These are phyloP conservation scores for Fusarium sp. DNA, from an alignment of 2,329 filamentous ascomycete species.

Conservation along the genomic window DNA sequence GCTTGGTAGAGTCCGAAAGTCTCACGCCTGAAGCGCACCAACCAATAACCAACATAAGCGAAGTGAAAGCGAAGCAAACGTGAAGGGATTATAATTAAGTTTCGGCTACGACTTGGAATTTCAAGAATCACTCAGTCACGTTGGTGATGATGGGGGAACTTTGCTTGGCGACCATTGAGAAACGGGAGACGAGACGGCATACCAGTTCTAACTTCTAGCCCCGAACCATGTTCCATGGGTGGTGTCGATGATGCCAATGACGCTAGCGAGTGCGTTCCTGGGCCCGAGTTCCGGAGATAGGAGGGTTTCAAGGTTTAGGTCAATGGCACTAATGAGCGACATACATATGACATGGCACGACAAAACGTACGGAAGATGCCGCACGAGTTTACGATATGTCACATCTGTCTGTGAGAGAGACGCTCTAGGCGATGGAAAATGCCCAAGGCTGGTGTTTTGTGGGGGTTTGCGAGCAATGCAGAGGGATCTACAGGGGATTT, in stretches of 20 bases:
- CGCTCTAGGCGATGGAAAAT: constrained; percentile 22
- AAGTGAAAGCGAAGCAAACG: not conserved
- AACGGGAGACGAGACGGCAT: not conserved
- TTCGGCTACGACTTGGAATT: not conserved
- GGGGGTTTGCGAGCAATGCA: not conserved
- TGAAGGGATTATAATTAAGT: not conserved
- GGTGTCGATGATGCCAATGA: not conserved
- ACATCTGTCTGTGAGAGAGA: not conserved
- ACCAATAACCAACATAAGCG: not conserved
- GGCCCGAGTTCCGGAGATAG: not conserved
- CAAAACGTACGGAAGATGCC: not conserved
- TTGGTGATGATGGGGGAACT: not conserved
- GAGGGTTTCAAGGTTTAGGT: not conserved
- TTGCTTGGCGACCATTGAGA: not conserved
- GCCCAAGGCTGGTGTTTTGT: not conserved
- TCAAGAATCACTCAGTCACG: not conserved
- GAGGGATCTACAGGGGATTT: constrained; percentile 1
- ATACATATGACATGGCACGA: not conserved
- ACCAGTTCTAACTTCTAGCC: too few species aligned
- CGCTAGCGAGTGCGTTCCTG: constrained; percentile 12
- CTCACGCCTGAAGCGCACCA: not conserved
- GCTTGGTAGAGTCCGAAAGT: not conserved
- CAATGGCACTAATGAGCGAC: not conserved
- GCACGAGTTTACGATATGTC: not conserved
- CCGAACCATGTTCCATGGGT: too few species aligned